Conservation (phyloP, 2,329 filamentous ascomycete species). For the Colletotrichum abscissum region DNA sequence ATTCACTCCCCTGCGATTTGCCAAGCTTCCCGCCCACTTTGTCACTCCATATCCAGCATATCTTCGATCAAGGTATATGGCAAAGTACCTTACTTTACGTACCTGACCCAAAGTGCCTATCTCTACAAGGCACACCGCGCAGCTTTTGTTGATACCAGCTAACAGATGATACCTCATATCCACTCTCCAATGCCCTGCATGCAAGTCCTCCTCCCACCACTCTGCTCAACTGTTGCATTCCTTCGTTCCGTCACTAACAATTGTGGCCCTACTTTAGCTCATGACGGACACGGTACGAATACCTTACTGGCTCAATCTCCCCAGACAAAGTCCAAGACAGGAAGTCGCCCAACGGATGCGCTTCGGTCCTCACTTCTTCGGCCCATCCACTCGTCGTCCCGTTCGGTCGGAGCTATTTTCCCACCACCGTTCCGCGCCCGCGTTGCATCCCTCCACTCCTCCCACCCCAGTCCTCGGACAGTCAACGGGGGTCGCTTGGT, state of each 20-base stretch:
- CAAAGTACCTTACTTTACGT: too few species aligned
- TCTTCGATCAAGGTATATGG: background rate
- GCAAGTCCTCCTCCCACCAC: background rate
- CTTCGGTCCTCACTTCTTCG: conserved; percentile 35
- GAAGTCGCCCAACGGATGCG: conserved; percentile 11
- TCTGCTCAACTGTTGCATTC: background rate
- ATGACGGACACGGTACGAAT: conserved; percentile 15
- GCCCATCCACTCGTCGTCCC: conserved; percentile 25
- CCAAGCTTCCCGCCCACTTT: conserved; percentile 20
- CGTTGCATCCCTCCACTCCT: background rate
- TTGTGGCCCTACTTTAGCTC: conserved; percentile 8
- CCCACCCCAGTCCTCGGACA: background rate
- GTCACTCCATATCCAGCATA: background rate
- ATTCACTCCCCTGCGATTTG: conserved; percentile 4
- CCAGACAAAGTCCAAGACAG: conserved; percentile 3
- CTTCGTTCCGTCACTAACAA: conserved; percentile 9
- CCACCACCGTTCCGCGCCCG: conserved; percentile 4
- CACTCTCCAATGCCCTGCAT: background rate
- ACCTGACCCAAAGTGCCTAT: background rate
- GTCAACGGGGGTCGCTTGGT: background rate
- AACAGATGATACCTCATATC: background rate
- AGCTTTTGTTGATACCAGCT: too few species aligned
- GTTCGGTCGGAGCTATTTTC: conserved; percentile 34
- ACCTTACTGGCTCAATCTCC: background rate
- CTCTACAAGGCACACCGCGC: background rate